These are phyloP conservation scores for Musa schizocarpa DNA, from an alignment of 176 grass and related monocot species.

Conservation along the genomic window DNA sequence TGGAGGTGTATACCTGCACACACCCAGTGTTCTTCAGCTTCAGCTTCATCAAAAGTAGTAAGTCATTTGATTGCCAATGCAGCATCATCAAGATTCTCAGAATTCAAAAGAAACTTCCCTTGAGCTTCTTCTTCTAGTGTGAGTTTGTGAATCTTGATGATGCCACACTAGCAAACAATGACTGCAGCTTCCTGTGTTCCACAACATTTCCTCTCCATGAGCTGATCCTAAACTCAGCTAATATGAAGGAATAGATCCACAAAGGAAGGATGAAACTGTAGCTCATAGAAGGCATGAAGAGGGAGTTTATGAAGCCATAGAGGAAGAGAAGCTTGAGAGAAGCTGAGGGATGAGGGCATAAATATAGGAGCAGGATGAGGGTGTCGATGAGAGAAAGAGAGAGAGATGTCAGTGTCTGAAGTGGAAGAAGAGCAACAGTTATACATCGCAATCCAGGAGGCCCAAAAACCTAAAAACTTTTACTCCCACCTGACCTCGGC, in stretches of 20 bases:
- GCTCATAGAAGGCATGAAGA: too few relatives aligned
- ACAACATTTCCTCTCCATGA: background rate
- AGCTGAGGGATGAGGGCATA: too few relatives aligned
- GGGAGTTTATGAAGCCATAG: too few relatives aligned
- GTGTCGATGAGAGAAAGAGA: background rate
- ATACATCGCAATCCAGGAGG: background rate
- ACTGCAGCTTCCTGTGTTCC: background rate
- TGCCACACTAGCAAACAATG: background rate
- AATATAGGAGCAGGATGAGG: too few relatives aligned
- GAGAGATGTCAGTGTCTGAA: background rate
- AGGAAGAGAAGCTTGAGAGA: too few relatives aligned
- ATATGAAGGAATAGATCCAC: background rate
- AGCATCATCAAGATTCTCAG: slow-evolving; percentile 3
- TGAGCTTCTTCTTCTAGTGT: background rate
- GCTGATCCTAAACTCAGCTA: background rate
- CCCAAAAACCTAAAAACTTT: background rate
- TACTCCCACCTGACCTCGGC: background rate
- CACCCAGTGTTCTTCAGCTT: too few relatives aligned
- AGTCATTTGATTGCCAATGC: background rate
- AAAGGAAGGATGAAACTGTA: background rate
- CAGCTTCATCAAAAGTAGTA: background rate
- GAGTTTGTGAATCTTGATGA: slow-evolving; percentile 4
- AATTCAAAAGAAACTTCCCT: background rate
- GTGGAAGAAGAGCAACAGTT: background rate
- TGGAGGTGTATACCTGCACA: too few relatives aligned